Conservation (phyloP, 176 grass and related monocot species). For the Triticum monococcum region DNA sequence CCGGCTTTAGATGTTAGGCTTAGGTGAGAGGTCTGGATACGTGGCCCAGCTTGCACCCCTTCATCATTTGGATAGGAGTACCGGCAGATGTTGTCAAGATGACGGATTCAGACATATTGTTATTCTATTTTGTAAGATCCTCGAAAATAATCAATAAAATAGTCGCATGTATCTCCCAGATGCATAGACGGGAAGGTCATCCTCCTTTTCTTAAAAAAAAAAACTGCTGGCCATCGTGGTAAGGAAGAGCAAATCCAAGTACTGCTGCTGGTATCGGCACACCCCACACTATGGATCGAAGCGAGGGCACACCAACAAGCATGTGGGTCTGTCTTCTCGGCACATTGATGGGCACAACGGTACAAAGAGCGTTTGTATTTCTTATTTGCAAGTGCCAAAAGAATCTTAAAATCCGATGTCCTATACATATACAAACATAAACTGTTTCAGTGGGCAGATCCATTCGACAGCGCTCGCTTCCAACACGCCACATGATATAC, state of each 20-base stretch:
- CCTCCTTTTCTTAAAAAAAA: no score
- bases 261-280: neutral
- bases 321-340: slow-evolving; percentile 28
- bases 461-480: slow-evolving; percentile 12
- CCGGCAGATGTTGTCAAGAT: no score
- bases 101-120: no score
- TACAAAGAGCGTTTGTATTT: slow-evolving; percentile 20
- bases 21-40: no score
- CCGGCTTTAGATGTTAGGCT: no score
- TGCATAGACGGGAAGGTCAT: no score
- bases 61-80: no score
- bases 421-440: neutral
- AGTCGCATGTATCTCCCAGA: no score
- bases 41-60: no score
- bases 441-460: slow-evolving; percentile 27
- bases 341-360: slow-evolving; percentile 19
- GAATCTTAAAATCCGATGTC: slow-evolving; percentile 17
- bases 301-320: slow-evolving; percentile 21
- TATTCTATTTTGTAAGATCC: no score
- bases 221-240: neutral
- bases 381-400: slow-evolving; percentile 27
- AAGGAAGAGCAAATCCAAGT: neutral
- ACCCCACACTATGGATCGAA: neutral
- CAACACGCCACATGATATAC: slow-evolving; percentile 26
- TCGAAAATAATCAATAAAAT: no score